phyloP scores from a whole-genome alignment of 352 stramenopile genomes.

The Phytophthora brassicae region DNA sequence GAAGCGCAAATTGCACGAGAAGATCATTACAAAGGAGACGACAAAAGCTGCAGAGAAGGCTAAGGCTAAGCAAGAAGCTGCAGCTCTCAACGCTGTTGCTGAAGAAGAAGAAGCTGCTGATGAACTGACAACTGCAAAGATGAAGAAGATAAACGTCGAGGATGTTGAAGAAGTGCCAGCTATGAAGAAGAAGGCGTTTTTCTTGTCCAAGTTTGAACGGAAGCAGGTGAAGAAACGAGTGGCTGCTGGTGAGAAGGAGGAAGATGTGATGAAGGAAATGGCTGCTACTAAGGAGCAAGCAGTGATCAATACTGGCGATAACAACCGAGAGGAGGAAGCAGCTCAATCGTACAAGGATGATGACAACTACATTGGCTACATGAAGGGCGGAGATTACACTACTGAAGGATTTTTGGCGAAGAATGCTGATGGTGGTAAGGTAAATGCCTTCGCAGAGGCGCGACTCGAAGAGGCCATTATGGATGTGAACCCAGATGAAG shows the following conservation, averaged over 20 bases:
- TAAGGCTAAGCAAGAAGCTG: slow-evolving; percentile 42
- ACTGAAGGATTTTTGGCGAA: slow-evolving; percentile 78
- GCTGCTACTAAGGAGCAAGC: slow-evolving; percentile 45
- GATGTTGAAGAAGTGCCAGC: slow-evolving; percentile 1
- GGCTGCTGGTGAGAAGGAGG: slow-evolving; percentile 68
- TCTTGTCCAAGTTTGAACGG: slow-evolving; percentile 94
- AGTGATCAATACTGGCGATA: slow-evolving; percentile 7
- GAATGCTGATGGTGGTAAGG: slow-evolving; percentile 72
- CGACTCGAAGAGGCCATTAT: slow-evolving; percentile 96
- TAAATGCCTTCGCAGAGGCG: slow-evolving; percentile 78
- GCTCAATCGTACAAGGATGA: slow-evolving; percentile 68
- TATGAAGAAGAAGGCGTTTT: slow-evolving; percentile 71
- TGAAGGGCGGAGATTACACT: slow-evolving; percentile 77
- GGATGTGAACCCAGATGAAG: slow-evolving; percentile 98
- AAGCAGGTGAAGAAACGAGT: slow-evolving; percentile 93
- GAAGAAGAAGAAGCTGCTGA: slow-evolving; percentile 34
- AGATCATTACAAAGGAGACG: slow-evolving; percentile 84
- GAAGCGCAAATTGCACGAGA: slow-evolving; percentile 83
- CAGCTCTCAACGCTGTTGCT: slow-evolving; percentile 30
- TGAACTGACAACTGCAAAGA: slow-evolving; percentile 11
- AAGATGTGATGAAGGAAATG: slow-evolving; percentile 72
- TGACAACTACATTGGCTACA: slow-evolving; percentile 87
- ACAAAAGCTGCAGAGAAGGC: slow-evolving; percentile 39
- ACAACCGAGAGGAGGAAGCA: slow-evolving; percentile 31
- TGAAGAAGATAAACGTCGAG: slow-evolving; percentile 5